Percentiles rank a stretch among this genome's conserved stretches.
Conservation (phyloP, 2,329 filamentous ascomycete genomes). For the Trichoderma citrinoviride region DNA sequence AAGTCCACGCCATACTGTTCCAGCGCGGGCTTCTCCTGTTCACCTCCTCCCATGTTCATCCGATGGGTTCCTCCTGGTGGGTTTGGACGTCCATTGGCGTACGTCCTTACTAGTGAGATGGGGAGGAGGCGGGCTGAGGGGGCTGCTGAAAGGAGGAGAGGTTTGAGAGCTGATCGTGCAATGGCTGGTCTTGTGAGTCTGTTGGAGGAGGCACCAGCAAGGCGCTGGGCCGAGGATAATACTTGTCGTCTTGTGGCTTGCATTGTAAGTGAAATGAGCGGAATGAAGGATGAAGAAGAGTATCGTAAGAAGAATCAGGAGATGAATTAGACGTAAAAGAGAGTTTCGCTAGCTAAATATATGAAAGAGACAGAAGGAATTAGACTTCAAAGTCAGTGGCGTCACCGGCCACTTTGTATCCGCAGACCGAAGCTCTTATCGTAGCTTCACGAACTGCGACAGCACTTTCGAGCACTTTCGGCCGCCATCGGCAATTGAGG, state of each 20-base stretch:
- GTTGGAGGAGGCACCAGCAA: slow-evolving; percentile 34
- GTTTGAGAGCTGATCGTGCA: slow-evolving; percentile 25
- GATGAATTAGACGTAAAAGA: not conserved
- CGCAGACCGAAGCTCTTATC: not conserved
- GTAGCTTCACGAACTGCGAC: slow-evolving; percentile 30
- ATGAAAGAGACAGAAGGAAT: not conserved
- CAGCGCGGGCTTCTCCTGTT: slow-evolving; percentile 73
- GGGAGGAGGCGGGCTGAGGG: slow-evolving; percentile 38
- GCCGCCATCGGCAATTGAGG: slow-evolving; percentile 22
- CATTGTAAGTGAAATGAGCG: slow-evolving; percentile 32
- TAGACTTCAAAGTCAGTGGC: not conserved
- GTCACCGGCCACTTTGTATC: not conserved
- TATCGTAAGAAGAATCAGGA: not conserved
- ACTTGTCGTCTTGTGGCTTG: slow-evolving; percentile 42
- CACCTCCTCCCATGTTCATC: slow-evolving; percentile 80
- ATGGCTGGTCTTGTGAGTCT: slow-evolving; percentile 33
- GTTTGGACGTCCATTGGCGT: slow-evolving; percentile 73
- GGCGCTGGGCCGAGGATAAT: slow-evolving; percentile 39
- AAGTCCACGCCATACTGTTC: slow-evolving; percentile 91
- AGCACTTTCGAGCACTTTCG: slow-evolving; percentile 44
- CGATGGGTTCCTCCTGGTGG: slow-evolving; percentile 89
- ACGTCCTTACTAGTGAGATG: slow-evolving; percentile 46
- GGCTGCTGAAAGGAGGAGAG: slow-evolving; percentile 11
- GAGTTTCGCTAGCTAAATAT: not conserved
- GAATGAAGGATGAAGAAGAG: not conserved